Evolutionary conservation across 2,329 filamentous ascomycete species (phyloP).

Genomic region (Aspergillus tamarii): DNA sequence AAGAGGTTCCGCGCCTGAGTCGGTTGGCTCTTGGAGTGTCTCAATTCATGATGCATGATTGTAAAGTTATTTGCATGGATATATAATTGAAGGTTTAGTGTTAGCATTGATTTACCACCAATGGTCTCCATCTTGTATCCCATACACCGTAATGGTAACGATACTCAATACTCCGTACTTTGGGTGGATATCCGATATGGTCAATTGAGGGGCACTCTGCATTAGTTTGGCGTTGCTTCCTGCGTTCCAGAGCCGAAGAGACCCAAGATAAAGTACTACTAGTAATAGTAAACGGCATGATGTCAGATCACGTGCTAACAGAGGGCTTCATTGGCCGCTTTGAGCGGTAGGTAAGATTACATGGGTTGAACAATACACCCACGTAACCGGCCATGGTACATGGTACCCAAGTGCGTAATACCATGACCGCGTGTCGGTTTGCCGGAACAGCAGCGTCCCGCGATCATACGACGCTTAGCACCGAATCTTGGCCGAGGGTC

Average conservation of each 20-base stretch:
- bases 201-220: background rate
- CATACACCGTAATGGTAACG: background rate
- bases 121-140: background rate
- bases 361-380: background rate
- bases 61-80: background rate
- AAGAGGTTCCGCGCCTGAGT: background rate
- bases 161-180: background rate
- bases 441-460: slow-evolving; percentile 34
- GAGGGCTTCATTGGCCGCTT: background rate
- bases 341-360: background rate
- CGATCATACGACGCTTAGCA: slow-evolving; percentile 35
- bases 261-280: background rate
- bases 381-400: background rate
- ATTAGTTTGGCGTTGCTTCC: background rate
- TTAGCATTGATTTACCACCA: background rate
- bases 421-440: slow-evolving; percentile 17
- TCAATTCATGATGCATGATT: background rate
- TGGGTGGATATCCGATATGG: background rate
- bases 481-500: slow-evolving; percentile 1
- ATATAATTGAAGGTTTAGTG: background rate
- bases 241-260: background rate
- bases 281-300: background rate
- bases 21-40: background rate
- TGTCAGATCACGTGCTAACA: background rate
- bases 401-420: background rate